Evolutionary conservation across 2,329 filamentous ascomycete species (phyloP), one percentile per base, ranked within the genome.

Genomic region (Myriosclerotinia duriaeana): DNA sequence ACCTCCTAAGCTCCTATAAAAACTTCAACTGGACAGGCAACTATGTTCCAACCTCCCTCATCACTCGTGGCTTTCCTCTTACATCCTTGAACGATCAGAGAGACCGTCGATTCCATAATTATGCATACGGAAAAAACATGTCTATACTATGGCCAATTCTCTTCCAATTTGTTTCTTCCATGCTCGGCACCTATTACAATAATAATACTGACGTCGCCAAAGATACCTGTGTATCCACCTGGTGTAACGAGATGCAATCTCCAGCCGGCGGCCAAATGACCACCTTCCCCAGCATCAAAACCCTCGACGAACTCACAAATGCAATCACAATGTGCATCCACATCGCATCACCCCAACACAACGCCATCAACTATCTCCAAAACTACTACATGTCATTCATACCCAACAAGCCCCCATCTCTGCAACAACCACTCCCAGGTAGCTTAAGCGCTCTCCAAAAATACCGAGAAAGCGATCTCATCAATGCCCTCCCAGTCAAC

Each of bases 291-390:
- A 73, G 69, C 2, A 78, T 83, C 68, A 74, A 72, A 38, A 80
- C 80, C 0, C 59, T 82, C 15, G 77, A 79, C 15, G 72, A 77
- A 26, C 76, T 84, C 0, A 73, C 78, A 50, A 79, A 84, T 69
- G 80, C 78, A 5, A 73, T 82, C 36, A 82, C 80, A 30, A 83
- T 84, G 82, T 81, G 80, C 73, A 83, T 84, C 67, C 81, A 84
- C 73, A 80, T 82, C 58, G 82, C 82, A 7, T 77, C 80, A 2
- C 80, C 82, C 0, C 80, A 81, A 68, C 81, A 84, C 72, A 83
- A 78, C 4, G 78, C 82, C 7, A 78, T 84, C 69, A 84, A 84
- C 73, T 84, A 84, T 70, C 76, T 83, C 0, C 82, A 84, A 68
- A 78, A 80, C 68, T 84, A 81, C 73, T 84, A 84, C 74, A 78